These are phyloP conservation scores for Ustilago nuda DNA, from an alignment of 1,284 basidiomycete genomes.

Conservation along the genomic window DNA sequence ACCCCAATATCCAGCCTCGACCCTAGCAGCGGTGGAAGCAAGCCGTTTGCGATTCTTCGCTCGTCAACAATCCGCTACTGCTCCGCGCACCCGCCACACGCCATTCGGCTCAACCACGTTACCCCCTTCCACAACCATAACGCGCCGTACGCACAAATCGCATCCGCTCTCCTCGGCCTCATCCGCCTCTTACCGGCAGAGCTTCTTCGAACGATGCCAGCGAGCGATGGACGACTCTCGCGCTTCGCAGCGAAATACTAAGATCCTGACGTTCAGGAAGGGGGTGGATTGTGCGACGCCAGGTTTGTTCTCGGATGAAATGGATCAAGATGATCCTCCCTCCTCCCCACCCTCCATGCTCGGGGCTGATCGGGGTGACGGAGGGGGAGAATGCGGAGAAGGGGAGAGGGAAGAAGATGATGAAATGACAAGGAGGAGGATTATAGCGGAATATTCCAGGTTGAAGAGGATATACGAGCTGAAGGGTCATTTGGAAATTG, in stretches of 20 bases:
- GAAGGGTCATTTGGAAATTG: slow-evolving; percentile 45
- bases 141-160: slow-evolving; percentile 6
- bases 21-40: slow-evolving; percentile 29
- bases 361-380: background rate
- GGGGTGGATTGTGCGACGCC: slow-evolving; percentile 20
- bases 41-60: slow-evolving; percentile 39
- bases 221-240: slow-evolving; percentile 28
- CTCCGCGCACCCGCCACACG: slow-evolving; percentile 11
- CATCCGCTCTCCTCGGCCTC: slow-evolving; percentile 11
- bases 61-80: slow-evolving; percentile 19
- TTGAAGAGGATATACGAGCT: slow-evolving; percentile 47
- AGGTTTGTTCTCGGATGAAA: slow-evolving; percentile 27
- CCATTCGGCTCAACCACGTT: slow-evolving; percentile 20
- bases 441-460: slow-evolving; percentile 45
- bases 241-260: background rate
- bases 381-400: background rate
- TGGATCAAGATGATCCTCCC: slow-evolving; percentile 21
- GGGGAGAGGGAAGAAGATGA: slow-evolving; percentile 38
- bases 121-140: background rate
- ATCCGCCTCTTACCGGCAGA: slow-evolving; percentile 23
- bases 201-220: slow-evolving; percentile 44
- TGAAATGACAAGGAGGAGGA: slow-evolving; percentile 36
- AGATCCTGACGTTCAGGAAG: slow-evolving; percentile 18
- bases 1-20: slow-evolving; percentile 33
- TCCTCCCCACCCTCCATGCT: background rate